phyloP scores from a whole-genome alignment of 352 stramenopile genomes.

The Globisporangium camurandrum region DNA sequence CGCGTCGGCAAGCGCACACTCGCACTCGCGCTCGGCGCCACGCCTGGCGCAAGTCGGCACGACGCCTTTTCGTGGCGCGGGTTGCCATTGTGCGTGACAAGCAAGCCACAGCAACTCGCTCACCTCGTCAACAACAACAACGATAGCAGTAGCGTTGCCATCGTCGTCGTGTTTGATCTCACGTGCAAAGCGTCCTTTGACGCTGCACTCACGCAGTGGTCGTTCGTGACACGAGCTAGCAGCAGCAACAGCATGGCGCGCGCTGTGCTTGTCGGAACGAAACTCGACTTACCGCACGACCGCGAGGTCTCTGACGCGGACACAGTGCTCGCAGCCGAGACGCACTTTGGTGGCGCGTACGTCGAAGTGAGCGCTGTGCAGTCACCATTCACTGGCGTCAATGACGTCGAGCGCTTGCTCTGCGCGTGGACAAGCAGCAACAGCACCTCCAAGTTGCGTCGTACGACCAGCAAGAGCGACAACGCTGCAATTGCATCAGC shows the following conservation, averaged over 20 bases:
- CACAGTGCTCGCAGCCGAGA: constrained; percentile 29
- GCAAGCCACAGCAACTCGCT: constrained; percentile 7
- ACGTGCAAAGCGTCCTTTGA: constrained; percentile 30
- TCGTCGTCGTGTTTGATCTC: constrained; percentile 53
- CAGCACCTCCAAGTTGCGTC: too few relatives aligned
- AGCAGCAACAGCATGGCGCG: not conserved
- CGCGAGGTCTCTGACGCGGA: constrained; percentile 32
- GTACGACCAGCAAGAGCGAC: constrained; percentile 3
- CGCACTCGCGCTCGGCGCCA: constrained; percentile 34
- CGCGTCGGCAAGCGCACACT: constrained; percentile 47
- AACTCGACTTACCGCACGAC: constrained; percentile 28
- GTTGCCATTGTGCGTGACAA: constrained; percentile 8
- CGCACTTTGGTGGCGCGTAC: constrained; percentile 44
- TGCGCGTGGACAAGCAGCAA: constrained; percentile 18
- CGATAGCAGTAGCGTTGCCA: constrained; percentile 5
- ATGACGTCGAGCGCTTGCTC: constrained; percentile 16
- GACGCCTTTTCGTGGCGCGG: constrained; percentile 2
- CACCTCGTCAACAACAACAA: not conserved
- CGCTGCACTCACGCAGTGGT: constrained; percentile 33
- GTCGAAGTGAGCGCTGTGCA: constrained; percentile 33
- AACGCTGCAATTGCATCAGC: not conserved
- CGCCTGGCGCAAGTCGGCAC: not conserved
- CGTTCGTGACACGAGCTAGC: constrained; percentile 15
- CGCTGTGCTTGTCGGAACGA: constrained; percentile 46
- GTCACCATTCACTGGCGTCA: constrained; percentile 17